A percentile compares a stretch with the other conserved stretches of the same genome.
Evolutionary conservation across 2,329 filamentous ascomycete genomes (phyloP).

Genomic region (Scopulariopsis brevicaulis): DNA sequence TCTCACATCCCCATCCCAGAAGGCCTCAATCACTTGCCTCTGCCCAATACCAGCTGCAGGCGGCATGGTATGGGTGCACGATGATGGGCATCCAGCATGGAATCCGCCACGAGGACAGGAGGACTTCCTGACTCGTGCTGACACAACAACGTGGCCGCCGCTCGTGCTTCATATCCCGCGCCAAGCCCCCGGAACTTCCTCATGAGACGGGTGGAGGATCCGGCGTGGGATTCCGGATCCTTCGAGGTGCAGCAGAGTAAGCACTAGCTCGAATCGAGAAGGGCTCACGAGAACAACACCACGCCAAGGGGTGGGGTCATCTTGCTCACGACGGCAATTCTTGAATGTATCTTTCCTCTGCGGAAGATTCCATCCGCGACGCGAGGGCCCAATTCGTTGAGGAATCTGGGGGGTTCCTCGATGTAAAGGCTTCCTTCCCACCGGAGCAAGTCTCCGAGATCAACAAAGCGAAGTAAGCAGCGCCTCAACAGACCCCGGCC

Average conservation of each 20-base stretch:
- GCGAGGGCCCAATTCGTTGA: too few relatives aligned
- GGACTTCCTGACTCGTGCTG: too few relatives aligned
- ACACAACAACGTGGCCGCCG: background rate
- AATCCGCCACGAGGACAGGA: background rate
- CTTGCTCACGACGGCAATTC: background rate
- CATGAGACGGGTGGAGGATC: background rate
- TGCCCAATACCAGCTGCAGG: background rate
- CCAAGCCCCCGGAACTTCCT: background rate
- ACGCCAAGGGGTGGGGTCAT: background rate
- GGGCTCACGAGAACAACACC: background rate
- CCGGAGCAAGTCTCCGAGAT: too few relatives aligned
- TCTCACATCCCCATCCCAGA: background rate
- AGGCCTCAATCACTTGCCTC: background rate
- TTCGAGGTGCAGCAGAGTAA: background rate
- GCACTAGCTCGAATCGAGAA: background rate
- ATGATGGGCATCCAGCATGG: background rate
- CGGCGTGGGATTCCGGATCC: background rate
- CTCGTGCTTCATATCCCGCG: background rate
- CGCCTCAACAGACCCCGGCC: too few relatives aligned
- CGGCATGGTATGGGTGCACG: background rate
- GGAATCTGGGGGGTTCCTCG: too few relatives aligned
- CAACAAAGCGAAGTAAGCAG: too few relatives aligned
- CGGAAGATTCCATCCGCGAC: background rate
- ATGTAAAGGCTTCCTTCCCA: too few relatives aligned
- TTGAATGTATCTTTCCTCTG: background rate